Evolutionary conservation across 202 grass and related monocot genomes (phyloP), one percentile per base, ranked within the genome.

Genomic region (Dendrocalamus latiflorus): DNA sequence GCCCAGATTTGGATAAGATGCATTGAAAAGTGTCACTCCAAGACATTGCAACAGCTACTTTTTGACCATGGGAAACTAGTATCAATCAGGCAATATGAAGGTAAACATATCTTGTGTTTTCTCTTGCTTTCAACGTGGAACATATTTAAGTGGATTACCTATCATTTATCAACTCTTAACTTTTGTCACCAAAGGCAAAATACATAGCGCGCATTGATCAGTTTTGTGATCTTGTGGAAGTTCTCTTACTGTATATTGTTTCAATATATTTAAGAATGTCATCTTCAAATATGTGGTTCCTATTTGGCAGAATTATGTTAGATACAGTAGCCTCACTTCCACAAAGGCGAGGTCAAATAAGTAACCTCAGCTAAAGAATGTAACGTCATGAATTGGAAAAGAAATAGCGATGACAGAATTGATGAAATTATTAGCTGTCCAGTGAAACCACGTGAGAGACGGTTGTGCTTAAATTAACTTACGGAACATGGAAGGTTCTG

Each of bases 1-100:
- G 74, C 79, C 25, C 82, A 89, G 4, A 87, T 94, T 82, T 97
- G 94, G 91, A 87, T 82, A 80, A 74, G 83, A 34, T 94, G 94
- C 75, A 89, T 97, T 16, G 78, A 92, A 57, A 88, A 85, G 38
- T 97, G 91, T 34, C 94, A 97, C 81, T 97, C 91, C 42, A 92
- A 87, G 76, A 87, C 91, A 55, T 83, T 94, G 76, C 89, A 83
- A 72, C 88, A 92, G 16, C 83, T 97, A 80, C 90, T 97, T 87
- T 70, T 77, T 71, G 85, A 86, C 45, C 81, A 94, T 60, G 90
- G 86, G 61, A 97, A 87, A 70, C 80, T 94, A 73, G 53, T 94
- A 74, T 88, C 88, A 39, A 70, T 91, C 9, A 89, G 56, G 81
- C 90, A 94, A 88, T 82, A 53, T 81, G 84, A 92, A 83, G 91